Evolutionary conservation across 2,329 filamentous ascomycete species (phyloP).

Genomic region (Fusarium siculi): DNA sequence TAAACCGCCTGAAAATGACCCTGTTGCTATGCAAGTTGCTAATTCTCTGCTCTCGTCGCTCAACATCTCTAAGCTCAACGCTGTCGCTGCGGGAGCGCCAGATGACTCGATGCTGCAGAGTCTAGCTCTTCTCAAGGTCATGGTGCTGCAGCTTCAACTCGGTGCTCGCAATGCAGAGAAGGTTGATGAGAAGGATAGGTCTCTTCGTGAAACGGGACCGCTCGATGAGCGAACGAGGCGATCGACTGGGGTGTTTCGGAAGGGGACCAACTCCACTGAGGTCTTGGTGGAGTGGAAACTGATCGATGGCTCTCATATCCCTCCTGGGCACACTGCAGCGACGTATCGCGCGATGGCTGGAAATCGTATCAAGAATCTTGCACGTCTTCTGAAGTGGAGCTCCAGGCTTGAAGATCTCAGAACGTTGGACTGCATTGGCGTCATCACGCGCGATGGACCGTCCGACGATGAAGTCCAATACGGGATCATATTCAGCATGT

Average conservation of each 20-base stretch:
- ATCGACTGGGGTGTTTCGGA: fast-evolving
- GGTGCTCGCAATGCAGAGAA: background rate
- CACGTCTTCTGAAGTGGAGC: background rate
- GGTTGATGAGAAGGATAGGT: background rate
- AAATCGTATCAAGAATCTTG: background rate
- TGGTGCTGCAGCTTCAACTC: background rate
- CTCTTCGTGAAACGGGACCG: background rate
- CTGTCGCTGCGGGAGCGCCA: fast-evolving
- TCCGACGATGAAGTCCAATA: background rate
- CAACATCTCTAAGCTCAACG: background rate
- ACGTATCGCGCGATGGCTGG: background rate
- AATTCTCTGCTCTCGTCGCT: background rate
- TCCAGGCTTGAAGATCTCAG: background rate
- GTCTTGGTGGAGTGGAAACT: background rate
- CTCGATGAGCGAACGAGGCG: background rate
- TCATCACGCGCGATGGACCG: background rate
- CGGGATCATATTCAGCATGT: background rate
- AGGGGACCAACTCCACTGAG: background rate
- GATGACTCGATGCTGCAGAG: background rate
- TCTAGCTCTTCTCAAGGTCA: background rate
- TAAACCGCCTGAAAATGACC: background rate
- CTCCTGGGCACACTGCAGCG: background rate
- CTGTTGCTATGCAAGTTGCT: background rate
- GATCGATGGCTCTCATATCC: background rate
- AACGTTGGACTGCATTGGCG: background rate